A percentile compares a stretch with the other conserved stretches of the same genome.
Conservation (phyloP, 1,284 basidiomycete genomes). For the Taiwanofungus camphoratus region DNA sequence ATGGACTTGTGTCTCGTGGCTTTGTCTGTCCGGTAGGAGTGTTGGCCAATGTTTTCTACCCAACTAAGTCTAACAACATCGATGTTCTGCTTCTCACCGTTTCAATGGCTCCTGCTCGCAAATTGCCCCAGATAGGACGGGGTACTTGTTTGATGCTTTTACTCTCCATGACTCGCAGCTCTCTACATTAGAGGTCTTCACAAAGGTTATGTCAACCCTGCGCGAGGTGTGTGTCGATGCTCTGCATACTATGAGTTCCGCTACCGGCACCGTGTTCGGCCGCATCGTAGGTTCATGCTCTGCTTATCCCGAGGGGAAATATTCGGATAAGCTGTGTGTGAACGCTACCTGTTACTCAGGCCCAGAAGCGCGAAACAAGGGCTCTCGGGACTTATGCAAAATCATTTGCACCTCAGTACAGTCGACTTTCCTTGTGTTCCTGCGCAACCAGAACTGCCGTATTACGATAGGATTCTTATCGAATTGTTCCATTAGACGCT, state of each 20-base stretch:
- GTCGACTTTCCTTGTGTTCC: background rate
- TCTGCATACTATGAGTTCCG: no score
- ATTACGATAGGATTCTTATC: background rate
- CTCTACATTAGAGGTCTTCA: conserved; percentile 19
- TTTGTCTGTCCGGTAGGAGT: conserved; percentile 6
- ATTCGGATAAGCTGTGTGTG: no score
- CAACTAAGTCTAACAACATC: background rate
- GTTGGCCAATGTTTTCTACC: background rate
- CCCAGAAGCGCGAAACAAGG: no score
- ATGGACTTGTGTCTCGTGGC: conserved; percentile 10
- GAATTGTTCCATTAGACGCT: conserved; percentile 12
- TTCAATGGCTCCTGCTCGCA: no score
- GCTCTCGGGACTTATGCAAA: no score
- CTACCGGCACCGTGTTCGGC: no score
- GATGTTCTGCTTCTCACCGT: background rate
- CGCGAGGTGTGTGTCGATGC: conserved; percentile 22
- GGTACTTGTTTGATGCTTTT: conserved; percentile 37
- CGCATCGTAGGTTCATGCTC: no score
- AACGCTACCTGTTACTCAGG: no score
- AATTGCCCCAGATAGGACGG: conserved; percentile 27
- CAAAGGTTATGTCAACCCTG: conserved; percentile 25
- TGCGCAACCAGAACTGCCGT: background rate
- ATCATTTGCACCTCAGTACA: no score
- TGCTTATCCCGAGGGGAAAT: no score
- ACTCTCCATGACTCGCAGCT: conserved; percentile 15